phyloP scores from a whole-genome alignment of 2,329 filamentous ascomycete species.

The Xylariaceae sp. region DNA sequence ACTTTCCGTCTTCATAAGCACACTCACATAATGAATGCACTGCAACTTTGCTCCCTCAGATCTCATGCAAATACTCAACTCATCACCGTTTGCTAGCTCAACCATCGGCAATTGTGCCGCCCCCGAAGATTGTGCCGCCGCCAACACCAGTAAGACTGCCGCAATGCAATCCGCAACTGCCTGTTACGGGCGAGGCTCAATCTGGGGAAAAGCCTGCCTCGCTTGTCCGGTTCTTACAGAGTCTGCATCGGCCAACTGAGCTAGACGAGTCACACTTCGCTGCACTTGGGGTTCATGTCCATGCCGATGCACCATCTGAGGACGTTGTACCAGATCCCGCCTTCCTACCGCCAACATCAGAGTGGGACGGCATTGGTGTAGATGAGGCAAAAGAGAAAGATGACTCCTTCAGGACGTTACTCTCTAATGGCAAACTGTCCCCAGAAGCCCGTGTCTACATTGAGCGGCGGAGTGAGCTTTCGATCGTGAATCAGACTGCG shows the following conservation, averaged over 20 bases:
- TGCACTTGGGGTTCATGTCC: conserved; percentile 55
- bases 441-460: conserved; percentile 56
- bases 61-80: neutral
- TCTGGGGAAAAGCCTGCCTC: conserved; percentile 28
- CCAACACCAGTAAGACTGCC: conserved; percentile 54
- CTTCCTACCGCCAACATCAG: conserved; percentile 49
- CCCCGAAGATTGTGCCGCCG: conserved; percentile 51
- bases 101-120: conserved; percentile 21
- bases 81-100: conserved; percentile 14
- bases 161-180: conserved; percentile 33
- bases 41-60: neutral
- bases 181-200: conserved; percentile 11
- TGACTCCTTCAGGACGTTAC: conserved; percentile 41
- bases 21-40: no score
- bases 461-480: conserved; percentile 56
- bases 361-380: conserved; percentile 46
- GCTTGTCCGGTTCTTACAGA: conserved; percentile 49
- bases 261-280: conserved; percentile 48
- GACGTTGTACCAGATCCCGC: conserved; percentile 52
- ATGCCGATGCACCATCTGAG: conserved; percentile 43
- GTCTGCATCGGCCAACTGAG: conserved; percentile 50
- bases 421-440: conserved; percentile 52
- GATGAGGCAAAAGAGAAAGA: conserved; percentile 50
- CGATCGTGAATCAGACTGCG: conserved; percentile 52
- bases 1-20: no score